These are phyloP conservation scores for Cercospora zeina DNA, from an alignment of 2,329 filamentous ascomycete species.

Conservation along the genomic window DNA sequence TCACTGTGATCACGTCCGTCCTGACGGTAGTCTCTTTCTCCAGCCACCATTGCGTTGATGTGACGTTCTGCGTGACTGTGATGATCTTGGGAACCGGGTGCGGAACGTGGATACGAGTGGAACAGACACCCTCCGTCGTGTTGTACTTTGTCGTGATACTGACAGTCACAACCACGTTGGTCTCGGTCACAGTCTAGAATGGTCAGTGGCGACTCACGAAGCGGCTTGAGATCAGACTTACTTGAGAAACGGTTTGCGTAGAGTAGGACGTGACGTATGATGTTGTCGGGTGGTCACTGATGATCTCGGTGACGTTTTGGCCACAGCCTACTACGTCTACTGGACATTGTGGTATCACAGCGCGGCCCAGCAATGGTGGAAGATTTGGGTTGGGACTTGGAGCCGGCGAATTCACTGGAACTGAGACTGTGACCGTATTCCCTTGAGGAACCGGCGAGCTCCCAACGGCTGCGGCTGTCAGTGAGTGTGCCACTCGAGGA, in stretches of 20 bases:
- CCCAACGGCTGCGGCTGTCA: background rate
- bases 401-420: background rate
- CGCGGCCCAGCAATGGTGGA: background rate
- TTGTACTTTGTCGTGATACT: slow-evolving; percentile 1
- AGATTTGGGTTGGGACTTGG: background rate
- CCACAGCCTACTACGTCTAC: background rate
- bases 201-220: background rate
- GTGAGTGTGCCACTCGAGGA: background rate
- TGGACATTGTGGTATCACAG: background rate
- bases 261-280: background rate
- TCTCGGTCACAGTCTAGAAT: background rate
- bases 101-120: background rate
- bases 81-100: background rate
- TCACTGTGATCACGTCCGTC: background rate
- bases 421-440: background rate
- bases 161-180: background rate
- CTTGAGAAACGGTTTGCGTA: background rate
- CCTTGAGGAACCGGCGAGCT: slow-evolving; percentile 1
- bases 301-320: background rate
- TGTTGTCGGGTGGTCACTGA: background rate
- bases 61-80: slow-evolving; percentile 3
- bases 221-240: background rate
- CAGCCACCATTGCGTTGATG: slow-evolving; percentile 6
- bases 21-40: background rate
- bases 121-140: background rate